phyloP scores from a whole-genome alignment of 73 alveolate genomes.

The Paramecium pentaurelia region DNA sequence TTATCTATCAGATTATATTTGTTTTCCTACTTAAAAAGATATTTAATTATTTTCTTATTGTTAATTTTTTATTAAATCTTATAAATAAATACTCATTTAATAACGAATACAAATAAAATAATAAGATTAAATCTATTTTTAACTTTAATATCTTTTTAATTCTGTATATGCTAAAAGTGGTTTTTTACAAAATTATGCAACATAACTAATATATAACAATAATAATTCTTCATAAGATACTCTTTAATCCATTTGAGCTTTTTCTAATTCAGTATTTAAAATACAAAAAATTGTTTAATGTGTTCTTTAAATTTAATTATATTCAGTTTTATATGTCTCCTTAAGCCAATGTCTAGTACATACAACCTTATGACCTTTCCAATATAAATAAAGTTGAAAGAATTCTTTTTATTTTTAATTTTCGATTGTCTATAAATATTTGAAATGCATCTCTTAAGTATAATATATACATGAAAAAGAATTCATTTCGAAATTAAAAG shows the following conservation, averaged over 20 bases:
- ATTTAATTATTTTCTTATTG: not conserved
- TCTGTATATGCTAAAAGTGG: constrained; percentile 12
- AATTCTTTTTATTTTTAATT: not conserved
- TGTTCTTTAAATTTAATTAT: not conserved
- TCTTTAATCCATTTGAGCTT: not conserved
- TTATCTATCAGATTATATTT: not conserved
- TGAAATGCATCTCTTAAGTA: not conserved
- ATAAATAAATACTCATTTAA: not conserved
- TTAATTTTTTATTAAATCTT: not conserved
- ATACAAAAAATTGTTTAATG: not conserved
- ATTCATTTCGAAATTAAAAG: not conserved
- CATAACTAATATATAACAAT: not conserved
- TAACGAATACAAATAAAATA: not conserved
- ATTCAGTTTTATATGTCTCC: not conserved
- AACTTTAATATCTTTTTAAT: not conserved
- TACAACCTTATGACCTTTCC: not conserved
- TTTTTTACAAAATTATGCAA: not conserved
- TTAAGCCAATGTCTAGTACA: not conserved
- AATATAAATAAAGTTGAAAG: not conserved
- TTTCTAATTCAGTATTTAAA: not conserved
- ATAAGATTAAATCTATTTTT: not conserved
- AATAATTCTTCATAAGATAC: not conserved
- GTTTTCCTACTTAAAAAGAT: not conserved
- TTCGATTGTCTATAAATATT: not conserved
- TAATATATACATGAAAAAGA: not conserved